Evolutionary conservation across 169 alveolate genomes (phyloP).

Genomic region (Plasmodium falciparum): DNA sequence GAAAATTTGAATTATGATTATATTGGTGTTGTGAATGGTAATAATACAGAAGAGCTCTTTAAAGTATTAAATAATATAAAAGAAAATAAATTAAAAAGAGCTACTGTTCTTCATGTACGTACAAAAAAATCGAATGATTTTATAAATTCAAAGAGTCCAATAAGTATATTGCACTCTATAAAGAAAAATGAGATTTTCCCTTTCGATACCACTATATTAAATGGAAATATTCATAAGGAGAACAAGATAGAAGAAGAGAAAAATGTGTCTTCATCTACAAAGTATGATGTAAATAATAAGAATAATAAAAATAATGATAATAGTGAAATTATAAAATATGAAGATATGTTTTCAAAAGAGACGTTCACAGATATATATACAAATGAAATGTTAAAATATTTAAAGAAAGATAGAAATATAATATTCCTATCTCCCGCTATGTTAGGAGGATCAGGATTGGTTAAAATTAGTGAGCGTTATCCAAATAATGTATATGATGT

Average conservation of each 20-base stretch:
- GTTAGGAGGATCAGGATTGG: slow-evolving; percentile 91
- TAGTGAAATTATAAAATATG: background rate
- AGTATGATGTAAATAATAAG: background rate
- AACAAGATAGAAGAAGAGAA: background rate
- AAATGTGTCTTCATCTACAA: background rate
- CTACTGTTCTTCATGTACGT: slow-evolving; percentile 85
- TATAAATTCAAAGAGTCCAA: slow-evolving; percentile 82
- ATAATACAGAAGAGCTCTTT: slow-evolving; percentile 79
- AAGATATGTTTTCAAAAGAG: slow-evolving; percentile 27
- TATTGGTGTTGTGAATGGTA: slow-evolving; percentile 89
- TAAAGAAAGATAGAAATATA: slow-evolving; percentile 80
- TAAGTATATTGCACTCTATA: slow-evolving; percentile 84
- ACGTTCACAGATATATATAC: slow-evolving; percentile 84
- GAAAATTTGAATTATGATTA: slow-evolving; percentile 77
- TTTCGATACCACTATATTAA: slow-evolving; percentile 5
- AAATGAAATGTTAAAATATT: slow-evolving; percentile 78
- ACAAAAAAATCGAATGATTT: slow-evolving; percentile 88
- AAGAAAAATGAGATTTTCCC: slow-evolving; percentile 56
- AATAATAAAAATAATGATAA: background rate
- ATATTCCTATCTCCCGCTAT: slow-evolving; percentile 89
- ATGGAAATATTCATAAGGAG: slow-evolving; percentile 2
- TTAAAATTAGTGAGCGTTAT: slow-evolving; percentile 78
- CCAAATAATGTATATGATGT: slow-evolving; percentile 91
- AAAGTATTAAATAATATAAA: slow-evolving; percentile 72
- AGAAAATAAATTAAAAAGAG: slow-evolving; percentile 49